Evolutionary conservation across 2,329 filamentous ascomycete genomes (phyloP).

Genomic region (Ophiostoma triangulosporum): DNA sequence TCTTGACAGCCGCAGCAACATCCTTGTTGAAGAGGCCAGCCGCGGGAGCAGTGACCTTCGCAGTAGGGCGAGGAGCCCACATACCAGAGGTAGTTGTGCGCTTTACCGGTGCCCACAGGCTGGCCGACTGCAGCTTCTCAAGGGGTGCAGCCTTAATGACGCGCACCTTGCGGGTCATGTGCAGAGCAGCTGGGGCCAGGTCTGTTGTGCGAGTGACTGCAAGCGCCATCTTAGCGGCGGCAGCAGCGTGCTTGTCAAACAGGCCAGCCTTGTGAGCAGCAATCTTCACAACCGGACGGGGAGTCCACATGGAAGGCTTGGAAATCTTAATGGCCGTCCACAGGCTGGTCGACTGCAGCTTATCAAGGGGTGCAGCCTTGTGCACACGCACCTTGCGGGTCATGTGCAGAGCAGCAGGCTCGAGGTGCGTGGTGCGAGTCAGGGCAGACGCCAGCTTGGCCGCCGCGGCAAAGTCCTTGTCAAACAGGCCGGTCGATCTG

Average conservation of each 20-base stretch:
- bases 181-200: conserved; percentile 4
- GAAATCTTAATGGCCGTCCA: not conserved
- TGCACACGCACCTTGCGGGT: conserved; percentile 1
- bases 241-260: conserved; percentile 7
- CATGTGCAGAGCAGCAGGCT: conserved; percentile 6
- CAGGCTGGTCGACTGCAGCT: conserved; percentile 2
- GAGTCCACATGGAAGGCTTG: not conserved
- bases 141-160: conserved; percentile 1
- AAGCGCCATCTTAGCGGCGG: not conserved
- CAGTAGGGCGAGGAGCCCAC: conserved; percentile 2
- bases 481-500: conserved; percentile 4
- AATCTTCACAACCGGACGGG: not conserved
- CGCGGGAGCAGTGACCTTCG: not conserved
- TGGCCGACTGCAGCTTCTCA: conserved; percentile 2
- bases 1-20: not conserved
- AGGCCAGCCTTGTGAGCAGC: not conserved
- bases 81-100: not conserved
- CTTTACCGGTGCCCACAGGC: conserved; percentile 4
- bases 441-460: conserved; percentile 1
- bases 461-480: conserved; percentile 3
- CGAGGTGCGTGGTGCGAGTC: conserved; percentile 7
- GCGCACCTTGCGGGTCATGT: conserved; percentile 6
- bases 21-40: conserved; percentile 9
- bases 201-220: conserved; percentile 7
- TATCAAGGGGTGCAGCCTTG: not conserved